phyloP scores from a whole-genome alignment of 2,329 filamentous ascomycete species.

The Pezicula neosporulosa region DNA sequence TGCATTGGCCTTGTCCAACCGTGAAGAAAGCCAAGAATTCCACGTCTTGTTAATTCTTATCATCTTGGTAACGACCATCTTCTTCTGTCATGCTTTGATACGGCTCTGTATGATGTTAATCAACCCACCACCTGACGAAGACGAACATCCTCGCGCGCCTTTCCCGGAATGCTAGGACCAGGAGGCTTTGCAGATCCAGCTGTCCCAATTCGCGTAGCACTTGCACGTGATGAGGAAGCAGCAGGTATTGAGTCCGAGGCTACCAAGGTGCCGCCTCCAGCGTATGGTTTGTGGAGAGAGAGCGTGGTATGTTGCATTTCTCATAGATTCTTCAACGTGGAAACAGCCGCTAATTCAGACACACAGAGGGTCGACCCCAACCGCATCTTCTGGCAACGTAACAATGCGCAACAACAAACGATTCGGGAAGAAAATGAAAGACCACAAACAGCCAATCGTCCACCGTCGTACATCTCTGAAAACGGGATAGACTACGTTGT shows the following conservation, averaged over 20 bases:
- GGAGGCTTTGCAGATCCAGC: constrained; percentile 68
- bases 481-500: constrained; percentile 72
- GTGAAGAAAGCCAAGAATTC: constrained; percentile 64
- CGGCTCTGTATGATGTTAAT: constrained; percentile 67
- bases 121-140: constrained; percentile 28
- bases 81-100: constrained; percentile 78
- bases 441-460: constrained; percentile 43
- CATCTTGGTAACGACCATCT: constrained; percentile 68
- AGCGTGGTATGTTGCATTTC: constrained; percentile 63
- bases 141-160: constrained; percentile 25
- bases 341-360: constrained; percentile 5
- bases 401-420: constrained; percentile 33
- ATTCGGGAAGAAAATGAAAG: constrained; percentile 9
- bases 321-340: neutral
- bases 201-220: constrained; percentile 72
- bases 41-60: constrained; percentile 78
- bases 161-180: constrained; percentile 48
- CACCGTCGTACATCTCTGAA: constrained; percentile 74
- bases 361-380: constrained; percentile 72
- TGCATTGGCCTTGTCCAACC: constrained; percentile 63
- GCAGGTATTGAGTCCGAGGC: constrained; percentile 52
- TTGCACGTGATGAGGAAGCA: constrained; percentile 72
- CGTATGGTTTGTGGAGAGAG: constrained; percentile 81
- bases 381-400: constrained; percentile 76
- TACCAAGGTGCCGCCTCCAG: constrained; percentile 65